A percentile compares a stretch with the other conserved stretches of the same genome.
These are phyloP conservation scores for Kodamaea restingae DNA, from an alignment of 805 yeast genomes.

Conservation along the genomic window DNA sequence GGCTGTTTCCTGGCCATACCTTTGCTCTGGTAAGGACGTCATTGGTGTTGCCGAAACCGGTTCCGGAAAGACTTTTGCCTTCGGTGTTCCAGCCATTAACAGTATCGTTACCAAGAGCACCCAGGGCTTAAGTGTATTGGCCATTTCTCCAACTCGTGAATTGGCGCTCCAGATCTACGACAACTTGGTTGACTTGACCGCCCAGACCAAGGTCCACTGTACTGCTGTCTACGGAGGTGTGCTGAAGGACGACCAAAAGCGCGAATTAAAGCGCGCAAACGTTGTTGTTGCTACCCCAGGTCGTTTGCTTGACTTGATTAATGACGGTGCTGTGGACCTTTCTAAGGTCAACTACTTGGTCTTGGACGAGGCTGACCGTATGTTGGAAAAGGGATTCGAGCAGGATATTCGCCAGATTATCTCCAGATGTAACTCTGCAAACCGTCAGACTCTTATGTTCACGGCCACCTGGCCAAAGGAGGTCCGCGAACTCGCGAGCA, in stretches of 20 bases:
- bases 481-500: constrained; percentile 85
- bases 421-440: constrained; percentile 44
- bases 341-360: constrained; percentile 71
- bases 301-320: constrained; percentile 81
- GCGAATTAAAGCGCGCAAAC: constrained; percentile 59
- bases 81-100: constrained; percentile 94
- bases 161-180: constrained; percentile 92
- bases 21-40: constrained; percentile 75
- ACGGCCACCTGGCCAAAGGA: constrained; percentile 99
- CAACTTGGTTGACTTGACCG: constrained; percentile 65
- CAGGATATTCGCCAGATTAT: constrained; percentile 88
- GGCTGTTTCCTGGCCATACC: constrained; percentile 90
- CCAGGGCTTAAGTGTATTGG: constrained; percentile 66
- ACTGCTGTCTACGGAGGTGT: constrained; percentile 97
- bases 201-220: constrained; percentile 58
- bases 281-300: constrained; percentile 99
- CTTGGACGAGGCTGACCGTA: constrained; percentile 96
- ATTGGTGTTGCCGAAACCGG: constrained; percentile 99
- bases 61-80: constrained; percentile 95
- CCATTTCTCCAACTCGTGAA: constrained; percentile 96
- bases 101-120: constrained; percentile 48
- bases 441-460: constrained; percentile 93
- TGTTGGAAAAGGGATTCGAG: constrained; percentile 97
- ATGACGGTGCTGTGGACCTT: constrained; percentile 79
- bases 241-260: constrained; percentile 87